Base-by-base conservation (phyloP, 805 yeast genomes). In the Huiozyma sinensis region DNA sequence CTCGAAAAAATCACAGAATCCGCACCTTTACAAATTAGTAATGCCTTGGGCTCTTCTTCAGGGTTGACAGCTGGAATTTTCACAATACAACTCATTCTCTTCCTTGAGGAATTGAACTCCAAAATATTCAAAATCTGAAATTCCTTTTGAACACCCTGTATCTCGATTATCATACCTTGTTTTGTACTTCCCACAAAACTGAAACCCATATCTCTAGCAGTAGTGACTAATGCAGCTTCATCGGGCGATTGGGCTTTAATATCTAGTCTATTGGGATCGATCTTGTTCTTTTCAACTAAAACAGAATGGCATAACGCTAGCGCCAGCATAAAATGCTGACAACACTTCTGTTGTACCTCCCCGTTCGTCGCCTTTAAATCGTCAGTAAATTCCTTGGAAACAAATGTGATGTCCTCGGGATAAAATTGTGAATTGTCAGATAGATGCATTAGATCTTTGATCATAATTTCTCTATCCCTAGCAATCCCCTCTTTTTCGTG, bases 201-300 rank as follows among this genome's bases (percentile, higher is more conserved):
- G 61, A 77, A 83, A 0, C 94, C 94, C 53, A 82, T 67, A 54
- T 83, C 81, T 58, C 89, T 72, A 0, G 92, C 92, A 17, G 92
- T 82, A 11, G 80, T 81, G 11, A 84, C 94, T 45, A 84, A 71
- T 0, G 94, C 92, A 28, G 89, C 88, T 63, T 84, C 94, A 69
- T 84, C 94, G 0, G 94, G 94, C 28, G 88, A 80, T 58, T 83
- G 92, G 0, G 92, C 92, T 54, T 81, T 80, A 34, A 82, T 64
- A 28, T 76, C 66, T 42, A 73, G 52, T 47, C 71, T 79, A 1
- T 66, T 72, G 2, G 85, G 78, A 51, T 77, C 71, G 28, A 71
- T 69, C 35, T 79, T 79, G 48, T 80, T 79, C 34, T 74, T 72
- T 54, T 84, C 94, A 29, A 79, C 75, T 38, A 84, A 61, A 27